Base-by-base conservation (phyloP, 2,329 filamentous ascomycete species). In the Pseudogymnoascus verrucosus region DNA sequence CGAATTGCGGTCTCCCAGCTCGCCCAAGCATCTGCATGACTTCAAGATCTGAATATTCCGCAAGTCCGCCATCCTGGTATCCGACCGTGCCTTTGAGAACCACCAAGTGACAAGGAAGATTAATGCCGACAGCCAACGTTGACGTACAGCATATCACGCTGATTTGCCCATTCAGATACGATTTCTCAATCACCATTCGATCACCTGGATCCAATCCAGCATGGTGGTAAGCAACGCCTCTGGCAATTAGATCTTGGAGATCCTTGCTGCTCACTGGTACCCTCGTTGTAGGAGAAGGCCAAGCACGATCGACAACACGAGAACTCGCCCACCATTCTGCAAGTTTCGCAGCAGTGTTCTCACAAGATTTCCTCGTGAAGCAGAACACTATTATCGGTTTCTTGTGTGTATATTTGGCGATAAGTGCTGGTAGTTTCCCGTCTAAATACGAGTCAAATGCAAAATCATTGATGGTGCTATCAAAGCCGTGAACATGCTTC, bases 21-120 rank as follows among this genome's bases (percentile, higher is more conserved):
- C 91, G 85, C 5, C 91, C 91, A 60, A 96, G 82, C 91, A 96
- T 96, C 70, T 96, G 91, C 88, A 93, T 93, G 66, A 93, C 83
- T 68, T 96, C 91, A 4, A 96, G 78, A 71, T 95, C 90, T 0
- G 89, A 86, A 68, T 91, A 92, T 72, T 95, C 90, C 63, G 86
- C 83, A 39, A 84, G 70, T 5, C 80, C 79, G 11, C 81, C 79
- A 64, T 85, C 82, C 64, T 84, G 83, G 74, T 85, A 93, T 0
- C 81, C 79, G 3, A 86, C 81, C 0, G 91, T 96, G 21, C 90
- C 89, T 73, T 96, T 96, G 63, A 96, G 83, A 8, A 96, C 85
- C 3, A 93, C 90, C 2, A 93, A 84, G 71, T 95, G 89, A 65
- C 90, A 92, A 8, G 91, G 91, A 8, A 96, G 75, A 71, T 96